Evolutionary conservation across 768 basidiomycete genomes (phyloP), one percentile per base, ranked within the genome.

Genomic region (Termitomyces sp.): DNA sequence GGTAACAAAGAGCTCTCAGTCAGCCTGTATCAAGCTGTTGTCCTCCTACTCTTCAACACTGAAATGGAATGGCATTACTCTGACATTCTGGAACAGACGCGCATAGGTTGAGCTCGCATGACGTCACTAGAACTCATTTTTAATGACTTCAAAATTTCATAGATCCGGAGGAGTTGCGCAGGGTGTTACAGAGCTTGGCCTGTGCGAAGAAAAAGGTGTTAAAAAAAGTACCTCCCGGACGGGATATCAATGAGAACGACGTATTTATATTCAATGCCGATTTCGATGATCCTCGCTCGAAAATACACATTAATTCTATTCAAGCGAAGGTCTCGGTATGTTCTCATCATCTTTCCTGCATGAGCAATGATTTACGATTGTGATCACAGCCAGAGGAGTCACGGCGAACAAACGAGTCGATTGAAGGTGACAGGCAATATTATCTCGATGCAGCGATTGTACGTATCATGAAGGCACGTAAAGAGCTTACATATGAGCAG

Each of bases 391-490:
- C 83, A 36, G 95, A 98, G 67, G 97, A 99, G 73, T 83, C 87
- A 22, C 81, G 82, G 58, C 82, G 85, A 56, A 95, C 92, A 5
- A 92, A 92, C 65, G 80, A 79, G 2, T 81, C 88, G 46, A 92
- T 99, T 39, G 90, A 95, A 62, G 84, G 86, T 36, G 94, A 98
- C 70, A 84, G 96, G 59, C 86, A 87, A 59, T 82, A 87, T 64
- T 86, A 87, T 57, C 78, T 98, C 14, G 94, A 98, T 63, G 94
- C 94, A 0, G 95, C 95, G 22, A 95, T 99, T 64, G 96, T 99
- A 34, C 87, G 97, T 6, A 85, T 96, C 66, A 95, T 98, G 94
- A 98, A 98, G 70, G 86, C 85, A 2, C 83, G 84, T 64, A 98
- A 96, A 74, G 88, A 90, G 71, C 76, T 96, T 72, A 77, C 75